Evolutionary conservation across 495 filamentous ascomycete genomes (phyloP).

Genomic region (Penicillium canariense): DNA sequence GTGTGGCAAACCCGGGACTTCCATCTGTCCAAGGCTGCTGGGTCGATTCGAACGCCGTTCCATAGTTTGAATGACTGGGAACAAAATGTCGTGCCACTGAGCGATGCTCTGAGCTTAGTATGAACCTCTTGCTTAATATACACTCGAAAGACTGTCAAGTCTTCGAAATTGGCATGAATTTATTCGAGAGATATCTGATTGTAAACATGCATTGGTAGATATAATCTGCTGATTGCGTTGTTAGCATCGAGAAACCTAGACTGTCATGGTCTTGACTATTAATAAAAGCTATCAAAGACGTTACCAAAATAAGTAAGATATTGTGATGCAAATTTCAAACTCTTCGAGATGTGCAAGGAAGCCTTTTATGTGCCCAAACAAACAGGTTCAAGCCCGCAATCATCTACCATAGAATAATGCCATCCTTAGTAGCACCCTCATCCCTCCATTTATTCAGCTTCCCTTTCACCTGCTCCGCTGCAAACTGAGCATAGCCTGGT

Average conservation of each 20-base stretch:
- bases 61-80: not conserved
- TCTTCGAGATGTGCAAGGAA: not conserved
- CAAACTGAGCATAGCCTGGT: slow-evolving; percentile 16
- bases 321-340: no score
- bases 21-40: not conserved
- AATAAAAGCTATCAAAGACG: no score
- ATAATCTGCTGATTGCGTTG: no score
- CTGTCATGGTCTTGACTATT: no score
- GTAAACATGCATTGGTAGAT: no score
- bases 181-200: no score
- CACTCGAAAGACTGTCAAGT: no score
- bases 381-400: no score
- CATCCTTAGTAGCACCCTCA: slow-evolving; percentile 14
- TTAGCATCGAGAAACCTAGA: no score
- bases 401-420: slow-evolving; percentile 10
- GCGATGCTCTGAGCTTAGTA: not conserved
- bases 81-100: not conserved
- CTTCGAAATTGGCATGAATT: no score
- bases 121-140: not conserved
- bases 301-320: no score
- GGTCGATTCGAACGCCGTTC: not conserved
- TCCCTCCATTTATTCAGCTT: slow-evolving; percentile 13
- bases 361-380: no score
- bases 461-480: slow-evolving; percentile 3
- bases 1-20: not conserved